phyloP scores from a whole-genome alignment of 208 protist species.

The Acanthamoeba polyphaga region DNA sequence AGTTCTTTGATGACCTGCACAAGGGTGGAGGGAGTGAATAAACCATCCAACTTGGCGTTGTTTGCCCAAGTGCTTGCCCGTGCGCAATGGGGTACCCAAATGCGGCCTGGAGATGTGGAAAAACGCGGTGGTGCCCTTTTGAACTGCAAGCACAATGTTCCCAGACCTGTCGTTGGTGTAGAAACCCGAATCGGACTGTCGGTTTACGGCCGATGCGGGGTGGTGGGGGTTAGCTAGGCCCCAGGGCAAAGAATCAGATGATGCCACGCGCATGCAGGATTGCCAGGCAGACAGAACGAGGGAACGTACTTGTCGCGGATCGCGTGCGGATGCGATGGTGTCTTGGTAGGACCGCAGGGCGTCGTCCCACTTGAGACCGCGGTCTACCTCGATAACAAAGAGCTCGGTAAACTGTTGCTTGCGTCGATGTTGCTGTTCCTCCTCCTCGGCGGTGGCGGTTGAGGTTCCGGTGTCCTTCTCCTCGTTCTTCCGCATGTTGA shows the following conservation, averaged over 20 bases:
- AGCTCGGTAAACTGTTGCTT: slow-evolving; percentile 27
- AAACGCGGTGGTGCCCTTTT: neutral
- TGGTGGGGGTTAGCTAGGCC: no score
- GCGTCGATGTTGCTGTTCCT: neutral
- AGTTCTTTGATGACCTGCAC: neutral
- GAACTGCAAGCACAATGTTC: slow-evolving; percentile 3
- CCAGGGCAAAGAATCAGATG: neutral
- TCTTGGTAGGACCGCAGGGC: neutral
- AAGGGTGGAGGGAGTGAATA: neutral
- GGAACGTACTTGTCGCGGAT: neutral
- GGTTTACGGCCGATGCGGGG: no score
- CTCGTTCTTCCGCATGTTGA: neutral
- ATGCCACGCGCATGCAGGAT: no score
- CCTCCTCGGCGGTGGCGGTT: neutral
- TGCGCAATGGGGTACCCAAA: neutral
- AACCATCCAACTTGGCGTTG: neutral
- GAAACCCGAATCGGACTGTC: neutral
- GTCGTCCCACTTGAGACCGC: neutral
- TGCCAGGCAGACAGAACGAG: neutral
- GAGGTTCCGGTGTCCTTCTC: neutral
- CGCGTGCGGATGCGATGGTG: neutral
- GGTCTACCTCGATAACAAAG: neutral
- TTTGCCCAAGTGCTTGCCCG: neutral
- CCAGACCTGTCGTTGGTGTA: slow-evolving; percentile 38
- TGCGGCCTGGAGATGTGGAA: slow-evolving; percentile 3